Conservation (phyloP, 257 asterid species). For the Nicotiana obtusifolia region DNA sequence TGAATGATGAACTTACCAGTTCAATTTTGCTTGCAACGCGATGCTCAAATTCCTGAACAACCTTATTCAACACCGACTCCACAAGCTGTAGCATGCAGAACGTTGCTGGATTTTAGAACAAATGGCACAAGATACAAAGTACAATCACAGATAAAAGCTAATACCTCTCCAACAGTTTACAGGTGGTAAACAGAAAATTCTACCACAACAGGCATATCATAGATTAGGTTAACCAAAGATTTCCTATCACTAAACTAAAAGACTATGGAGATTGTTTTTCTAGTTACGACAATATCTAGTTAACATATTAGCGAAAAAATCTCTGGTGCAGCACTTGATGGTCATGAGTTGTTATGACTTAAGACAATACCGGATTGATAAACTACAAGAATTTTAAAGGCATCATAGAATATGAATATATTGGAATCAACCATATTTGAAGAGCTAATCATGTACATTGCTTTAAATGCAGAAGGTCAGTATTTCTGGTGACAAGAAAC, state of each 20-base stretch:
- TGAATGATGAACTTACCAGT: constrained; percentile 33
- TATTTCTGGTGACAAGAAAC: background rate
- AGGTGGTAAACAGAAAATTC: background rate
- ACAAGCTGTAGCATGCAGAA: constrained; percentile 59
- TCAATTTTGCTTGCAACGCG: constrained; percentile 58
- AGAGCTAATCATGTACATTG: background rate
- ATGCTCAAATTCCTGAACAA: constrained; percentile 81
- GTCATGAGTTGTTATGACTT: background rate
- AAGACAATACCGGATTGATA: background rate
- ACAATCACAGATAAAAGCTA: background rate
- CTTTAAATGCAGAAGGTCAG: background rate
- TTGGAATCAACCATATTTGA: background rate
- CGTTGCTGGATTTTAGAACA: constrained; percentile 11
- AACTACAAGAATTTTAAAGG: background rate
- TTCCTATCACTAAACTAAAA: background rate
- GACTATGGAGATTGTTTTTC: background rate
- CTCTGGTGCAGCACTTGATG: background rate
- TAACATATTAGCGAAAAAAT: background rate
- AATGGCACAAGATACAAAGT: constrained; percentile 13
- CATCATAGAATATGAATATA: background rate
- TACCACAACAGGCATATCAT: constrained; percentile 1
- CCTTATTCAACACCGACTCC: constrained; percentile 80
- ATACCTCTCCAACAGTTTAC: background rate
- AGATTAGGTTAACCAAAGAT: background rate
- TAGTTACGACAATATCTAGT: background rate